Evolutionary conservation across 1,284 basidiomycete genomes (phyloP), one percentile per base, ranked within the genome.

Genomic region (Chalciporus sp.): DNA sequence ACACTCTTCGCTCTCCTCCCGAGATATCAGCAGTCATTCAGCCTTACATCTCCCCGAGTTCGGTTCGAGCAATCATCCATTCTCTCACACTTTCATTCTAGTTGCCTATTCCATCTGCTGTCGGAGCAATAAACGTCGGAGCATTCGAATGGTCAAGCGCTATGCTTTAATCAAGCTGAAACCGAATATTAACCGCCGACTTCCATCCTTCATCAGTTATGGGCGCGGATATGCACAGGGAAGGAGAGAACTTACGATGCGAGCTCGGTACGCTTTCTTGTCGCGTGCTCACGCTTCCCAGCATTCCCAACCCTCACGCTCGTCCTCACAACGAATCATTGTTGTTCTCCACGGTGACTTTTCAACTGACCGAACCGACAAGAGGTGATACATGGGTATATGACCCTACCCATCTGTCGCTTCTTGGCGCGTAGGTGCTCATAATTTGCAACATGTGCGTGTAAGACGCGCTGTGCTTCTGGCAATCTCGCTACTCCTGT

Each of bases 81-180:
- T 9, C 53, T 66, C 64, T 61, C 62, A 66, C 62, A 52, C 59
- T 49, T 52, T 62, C 46, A 54, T 64, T 57, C 59, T 53, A 26
- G 33, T 53, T 63, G 10, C 59, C 63, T 46, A 52, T 59, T 51
- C 41, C 42, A 5, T 29, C 28, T 51, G 35, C 49, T 44, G 43
- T 48, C 42, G 43, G 52, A 35, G 37, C 51, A 29, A 40, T 31
- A 23, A 41, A 17, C 42, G 20, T 43, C 41, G n/a, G 35, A 50
- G 14, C 31, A 29, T 40, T 40, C 37, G 29, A 17, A 20, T 42
- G 3, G 23, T 39, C 42, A 46, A 37, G 54, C 43, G 49, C 42
- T 40, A 9, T 35, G 19, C 42, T 33, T 40, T 42, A 35, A 42
- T 39, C 29, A 16, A 37, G 29, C 9, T 20, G 52, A 55, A 29